These are phyloP conservation scores for Lentinula sp. DNA, from an alignment of 768 basidiomycete genomes.

Conservation along the genomic window DNA sequence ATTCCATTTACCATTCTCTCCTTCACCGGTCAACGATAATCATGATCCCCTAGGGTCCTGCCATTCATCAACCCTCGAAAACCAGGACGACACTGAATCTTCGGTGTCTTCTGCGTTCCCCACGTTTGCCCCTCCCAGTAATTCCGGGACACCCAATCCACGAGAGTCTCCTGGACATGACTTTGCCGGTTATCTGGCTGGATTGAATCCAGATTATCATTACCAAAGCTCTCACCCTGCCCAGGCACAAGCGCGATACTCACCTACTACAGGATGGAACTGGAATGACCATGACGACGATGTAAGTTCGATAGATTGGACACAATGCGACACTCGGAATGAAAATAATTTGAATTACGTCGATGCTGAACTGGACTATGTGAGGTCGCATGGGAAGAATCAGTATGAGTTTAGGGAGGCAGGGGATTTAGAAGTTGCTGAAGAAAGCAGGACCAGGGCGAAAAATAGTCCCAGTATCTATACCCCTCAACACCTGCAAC, in stretches of 20 bases:
- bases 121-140: conserved; percentile 12
- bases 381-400: background rate
- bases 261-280: conserved; percentile 2
- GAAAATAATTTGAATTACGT: background rate
- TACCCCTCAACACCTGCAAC: background rate
- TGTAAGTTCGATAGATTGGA: conserved; percentile 2
- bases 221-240: background rate
- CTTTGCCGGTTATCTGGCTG: background rate
- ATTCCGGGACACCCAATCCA: conserved; percentile 5
- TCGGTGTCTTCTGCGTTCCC: conserved; percentile 27
- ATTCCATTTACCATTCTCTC: conserved; percentile 16
- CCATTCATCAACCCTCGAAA: conserved; percentile 6
- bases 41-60: conserved; percentile 4
- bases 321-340: conserved; percentile 6
- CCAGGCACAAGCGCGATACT: background rate
- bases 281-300: conserved; percentile 3
- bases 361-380: background rate
- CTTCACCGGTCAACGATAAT: conserved; percentile 8
- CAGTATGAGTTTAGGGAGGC: background rate
- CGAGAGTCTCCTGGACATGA: conserved; percentile 8
- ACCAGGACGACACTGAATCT: conserved; percentile 15
- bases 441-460: background rate
- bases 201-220: background rate
- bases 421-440: background rate
- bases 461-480: background rate